These are phyloP conservation scores for Apostasia shenzhenica DNA, from an alignment of 106 monocot genomes.

Conservation along the genomic window DNA sequence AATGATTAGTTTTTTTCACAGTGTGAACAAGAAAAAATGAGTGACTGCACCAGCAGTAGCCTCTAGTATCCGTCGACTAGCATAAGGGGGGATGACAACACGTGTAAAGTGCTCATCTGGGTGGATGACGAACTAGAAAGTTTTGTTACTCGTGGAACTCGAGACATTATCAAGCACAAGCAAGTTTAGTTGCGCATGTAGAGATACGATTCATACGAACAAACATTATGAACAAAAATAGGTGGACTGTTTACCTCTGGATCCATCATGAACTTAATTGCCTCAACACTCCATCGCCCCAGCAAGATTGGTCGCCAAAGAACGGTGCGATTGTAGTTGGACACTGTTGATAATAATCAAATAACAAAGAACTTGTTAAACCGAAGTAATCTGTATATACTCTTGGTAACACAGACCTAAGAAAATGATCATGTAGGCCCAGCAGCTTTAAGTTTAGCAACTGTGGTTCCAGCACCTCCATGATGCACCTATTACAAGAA, in stretches of 20 bases:
- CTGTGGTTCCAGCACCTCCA: slow-evolving; percentile 98
- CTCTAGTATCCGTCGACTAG: too few species aligned
- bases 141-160: too few species aligned
- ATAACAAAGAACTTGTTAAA: not conserved
- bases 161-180: too few species aligned
- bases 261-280: slow-evolving; percentile 75
- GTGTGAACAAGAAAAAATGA: too few species aligned
- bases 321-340: slow-evolving; percentile 91
- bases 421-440: slow-evolving; percentile 21
- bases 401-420: not conserved
- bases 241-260: slow-evolving; percentile 32
- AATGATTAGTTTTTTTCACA: too few species aligned
- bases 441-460: slow-evolving; percentile 88
- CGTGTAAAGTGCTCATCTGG: too few species aligned
- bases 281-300: slow-evolving; percentile 80
- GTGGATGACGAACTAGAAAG: too few species aligned
- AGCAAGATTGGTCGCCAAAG: slow-evolving; percentile 94
- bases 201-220: too few species aligned
- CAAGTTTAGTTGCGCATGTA: too few species aligned
- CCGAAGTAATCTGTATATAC: not conserved
- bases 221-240: not conserved
- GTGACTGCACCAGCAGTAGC: too few species aligned
- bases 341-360: slow-evolving; percentile 40
- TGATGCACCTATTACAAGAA: slow-evolving; percentile 64
- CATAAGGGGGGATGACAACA: too few species aligned